Base-by-base conservation (phyloP, 2,329 filamentous ascomycete species). In the Arthrobotrys entomopaga region DNA sequence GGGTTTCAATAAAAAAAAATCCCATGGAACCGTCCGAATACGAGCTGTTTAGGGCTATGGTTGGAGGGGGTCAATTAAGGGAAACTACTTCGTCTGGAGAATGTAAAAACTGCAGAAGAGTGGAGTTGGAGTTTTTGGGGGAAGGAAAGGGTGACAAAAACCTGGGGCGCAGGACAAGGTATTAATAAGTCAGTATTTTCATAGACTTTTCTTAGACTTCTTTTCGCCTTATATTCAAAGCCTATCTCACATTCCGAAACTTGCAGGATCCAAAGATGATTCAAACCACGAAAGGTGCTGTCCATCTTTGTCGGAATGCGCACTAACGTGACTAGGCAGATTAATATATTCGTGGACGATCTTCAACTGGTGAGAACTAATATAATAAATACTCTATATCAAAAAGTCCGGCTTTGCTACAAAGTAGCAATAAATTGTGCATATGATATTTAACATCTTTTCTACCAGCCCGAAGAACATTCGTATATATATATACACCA, bases 81-180 rank as follows among this genome's bases (percentile, higher is more conserved):
- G 16, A 34, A 46, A 34, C 2, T 8, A 34, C 29, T 34, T 34
- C 6, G 29, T 34, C 29, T 10, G 29, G 29, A 34, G 29, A 10
- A 10, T 5, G 6, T 10, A 22, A 50, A 3, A 43, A 26, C 46
- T 54, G 64, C 64, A 60, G 54, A 60, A 67, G 64, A 67, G 64
- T 69, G 65, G 65, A 61, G 29, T 34, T 34, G 29, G 29, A 34
- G 29, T 34, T 7, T 66, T 46, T 19, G 42, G 16, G 42, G 15
- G 42, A 16, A 19, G 3, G 42, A 56, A 16, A 15, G 53, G 40
- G 16, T 15, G 65, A 69, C 29, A 34, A 34, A 34, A 69, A 60
- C 65, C 48, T 56, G 29, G 65, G 65, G 65, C 56, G 48, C 24
- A 34, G 2, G 65, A 69, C 65, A 69, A 69, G 65, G 65, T 69